phyloP scores from a whole-genome alignment of 306 rosid species.

The Malus fusca region DNA sequence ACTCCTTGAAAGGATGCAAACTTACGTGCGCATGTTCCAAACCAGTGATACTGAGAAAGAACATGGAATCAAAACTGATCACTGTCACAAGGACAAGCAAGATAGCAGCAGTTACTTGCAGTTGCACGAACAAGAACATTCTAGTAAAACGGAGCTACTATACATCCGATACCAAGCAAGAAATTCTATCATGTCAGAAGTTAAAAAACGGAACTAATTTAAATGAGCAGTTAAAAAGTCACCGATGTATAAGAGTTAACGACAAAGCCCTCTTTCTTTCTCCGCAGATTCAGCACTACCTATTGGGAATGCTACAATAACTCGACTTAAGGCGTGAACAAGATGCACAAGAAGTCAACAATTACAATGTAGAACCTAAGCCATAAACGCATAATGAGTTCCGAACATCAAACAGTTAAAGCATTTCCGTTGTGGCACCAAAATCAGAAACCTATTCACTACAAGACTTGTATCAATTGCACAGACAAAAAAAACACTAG shows the following conservation, averaged over 20 bases:
- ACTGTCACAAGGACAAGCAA: not conserved
- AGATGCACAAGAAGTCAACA: not conserved
- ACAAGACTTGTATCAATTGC: not conserved
- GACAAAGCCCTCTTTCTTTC: not conserved
- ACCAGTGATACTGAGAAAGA: not conserved
- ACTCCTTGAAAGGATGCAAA: not conserved
- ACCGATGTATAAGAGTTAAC: not conserved
- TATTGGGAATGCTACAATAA: not conserved
- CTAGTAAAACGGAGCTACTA: not conserved
- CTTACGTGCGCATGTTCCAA: not conserved
- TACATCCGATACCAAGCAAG: not conserved
- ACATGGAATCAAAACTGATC: not conserved
- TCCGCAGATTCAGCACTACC: not conserved
- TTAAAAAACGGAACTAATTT: not conserved
- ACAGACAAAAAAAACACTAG: not conserved
- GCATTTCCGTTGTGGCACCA: not conserved
- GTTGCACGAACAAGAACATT: not conserved
- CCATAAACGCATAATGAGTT: not conserved
- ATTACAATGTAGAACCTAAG: not conserved
- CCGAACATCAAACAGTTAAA: not conserved
- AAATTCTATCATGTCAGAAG: not conserved
- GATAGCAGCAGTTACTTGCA: not conserved
- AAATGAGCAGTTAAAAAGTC: not conserved
- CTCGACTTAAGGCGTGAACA: not conserved
- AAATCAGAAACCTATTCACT: not conserved